Base-by-base conservation (phyloP, 805 yeast species). In the Candida silvicultrix region DNA sequence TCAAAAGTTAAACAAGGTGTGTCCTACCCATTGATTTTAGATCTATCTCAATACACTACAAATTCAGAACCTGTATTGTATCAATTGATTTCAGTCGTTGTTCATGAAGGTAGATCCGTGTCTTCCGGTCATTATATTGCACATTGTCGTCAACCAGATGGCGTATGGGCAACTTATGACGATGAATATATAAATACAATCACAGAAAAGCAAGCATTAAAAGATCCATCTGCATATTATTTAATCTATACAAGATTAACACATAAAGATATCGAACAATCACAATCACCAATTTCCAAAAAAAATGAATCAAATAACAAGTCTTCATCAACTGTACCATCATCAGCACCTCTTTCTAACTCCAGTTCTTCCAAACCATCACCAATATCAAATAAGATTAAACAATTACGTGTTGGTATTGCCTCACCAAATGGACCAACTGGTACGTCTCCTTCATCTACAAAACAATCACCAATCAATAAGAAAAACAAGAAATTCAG, bases 81-180 rank as follows among this genome's bases (percentile, higher is more conserved):
- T 66, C 84, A 82, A 60, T 73, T 94, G 52, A 73, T 80, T 16
- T 80, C 90, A 20, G 96, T 92, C 16, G 86, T 92, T 49, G 92
- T 89, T 5, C 99, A 94, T 60, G 96, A 88, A 57, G 99, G 99
- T 37, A 74, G 98, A 51, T 85, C 96, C 2, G 82, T 90, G 14
- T 81, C 89, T 40, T 82, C 94, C 3, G 99, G 99, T 4, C 99
- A 94, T 65, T 94, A 94, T 59, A 78, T 89, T 48, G 86, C 96
- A 1, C 89, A 87, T 60, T 87, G 96, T 60, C 78, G 85, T 51
- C 97, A 90, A 65, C 96, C 97, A 1, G 94, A 87, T 65, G 92
- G 89, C 2, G 67, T 84, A 2, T 94, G 98, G 99, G 83, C 89
- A 25, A 83, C 89, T 10, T 94, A 92, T 64, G 98, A 94, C 62